Conservation (phyloP, 1,284 basidiomycete species). For the Rhodotorula sp. region DNA sequence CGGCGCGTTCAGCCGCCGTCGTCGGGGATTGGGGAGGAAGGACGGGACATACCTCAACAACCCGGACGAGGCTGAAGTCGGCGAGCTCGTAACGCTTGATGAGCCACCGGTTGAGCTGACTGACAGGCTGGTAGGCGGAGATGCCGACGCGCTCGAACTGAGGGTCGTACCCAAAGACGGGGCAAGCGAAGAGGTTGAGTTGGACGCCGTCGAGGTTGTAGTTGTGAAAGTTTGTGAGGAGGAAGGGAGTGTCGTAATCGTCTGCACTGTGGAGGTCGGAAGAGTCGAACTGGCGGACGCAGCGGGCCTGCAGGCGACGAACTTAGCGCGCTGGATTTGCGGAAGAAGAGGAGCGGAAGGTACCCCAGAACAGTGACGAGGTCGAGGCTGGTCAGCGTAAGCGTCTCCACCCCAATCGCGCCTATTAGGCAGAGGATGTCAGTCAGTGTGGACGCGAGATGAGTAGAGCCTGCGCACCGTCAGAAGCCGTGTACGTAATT, state of each 20-base stretch:
- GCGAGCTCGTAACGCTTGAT: no score
- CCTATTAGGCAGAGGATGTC: not conserved
- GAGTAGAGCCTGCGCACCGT: not conserved
- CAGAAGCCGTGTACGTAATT: constrained; percentile 7
- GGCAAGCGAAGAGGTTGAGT: not conserved
- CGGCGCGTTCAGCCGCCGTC: no score
- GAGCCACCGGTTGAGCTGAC: no score
- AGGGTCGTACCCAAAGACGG: no score
- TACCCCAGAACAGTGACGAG: constrained; percentile 24
- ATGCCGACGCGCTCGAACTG: no score
- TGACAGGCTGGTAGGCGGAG: not conserved
- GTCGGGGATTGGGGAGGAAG: no score
- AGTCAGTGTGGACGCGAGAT: not conserved
- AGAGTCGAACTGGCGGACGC: not conserved
- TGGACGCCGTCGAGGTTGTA: not conserved
- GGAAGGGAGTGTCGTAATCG: no score
- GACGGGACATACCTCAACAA: no score
- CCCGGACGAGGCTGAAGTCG: not conserved
- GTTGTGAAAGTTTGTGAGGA: no score
- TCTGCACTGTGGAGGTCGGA: not conserved
- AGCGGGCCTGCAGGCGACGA: not conserved
- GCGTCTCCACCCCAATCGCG: not conserved
- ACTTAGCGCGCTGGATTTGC: not conserved
- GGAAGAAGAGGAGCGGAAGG: not conserved
- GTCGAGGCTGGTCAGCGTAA: constrained; percentile 16